These are phyloP conservation scores for Aspergillus amoenus DNA, from an alignment of 2,329 filamentous ascomycete species.

Conservation along the genomic window DNA sequence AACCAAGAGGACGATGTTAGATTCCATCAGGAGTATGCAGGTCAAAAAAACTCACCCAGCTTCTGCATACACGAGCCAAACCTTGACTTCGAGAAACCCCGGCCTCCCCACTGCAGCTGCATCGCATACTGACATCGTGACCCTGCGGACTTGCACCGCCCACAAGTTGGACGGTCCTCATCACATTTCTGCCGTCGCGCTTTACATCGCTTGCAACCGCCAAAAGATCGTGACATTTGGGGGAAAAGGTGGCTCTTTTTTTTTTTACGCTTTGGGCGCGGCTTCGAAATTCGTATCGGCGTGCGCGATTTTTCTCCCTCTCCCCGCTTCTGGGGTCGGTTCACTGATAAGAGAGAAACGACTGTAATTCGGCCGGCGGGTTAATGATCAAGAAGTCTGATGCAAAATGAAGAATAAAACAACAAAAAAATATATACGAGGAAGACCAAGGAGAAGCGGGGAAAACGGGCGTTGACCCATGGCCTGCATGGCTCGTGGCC, in stretches of 20 bases:
- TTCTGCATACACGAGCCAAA: constrained; percentile 41
- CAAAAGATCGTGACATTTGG: constrained; percentile 42
- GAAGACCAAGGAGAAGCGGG: not conserved
- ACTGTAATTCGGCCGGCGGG: not conserved
- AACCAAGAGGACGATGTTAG: not conserved
- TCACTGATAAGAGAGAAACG: not conserved
- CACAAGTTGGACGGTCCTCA: constrained; percentile 42
- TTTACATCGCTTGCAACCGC: constrained; percentile 47
- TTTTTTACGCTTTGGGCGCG: not conserved
- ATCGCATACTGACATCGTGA: constrained; percentile 42
- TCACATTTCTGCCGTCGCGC: constrained; percentile 48
- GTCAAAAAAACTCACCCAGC: constrained; percentile 25
- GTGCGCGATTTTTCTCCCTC: constrained; percentile 11
- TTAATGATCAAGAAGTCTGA: not conserved
- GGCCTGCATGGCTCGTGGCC: not conserved
- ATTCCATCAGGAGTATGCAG: not conserved
- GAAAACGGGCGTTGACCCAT: not conserved
- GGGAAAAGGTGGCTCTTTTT: not conserved
- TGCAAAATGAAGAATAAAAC: not conserved
- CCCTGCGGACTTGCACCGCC: constrained; percentile 39
- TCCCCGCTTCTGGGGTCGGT: not conserved
- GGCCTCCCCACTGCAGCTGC: constrained; percentile 44
- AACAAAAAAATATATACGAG: not conserved
- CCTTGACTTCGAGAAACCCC: constrained; percentile 41
- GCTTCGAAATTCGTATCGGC: not conserved